Percentiles rank a stretch among this genome's conserved stretches.
Evolutionary conservation across 768 basidiomycete genomes (phyloP).

Genomic region (Pisolithus sp.): DNA sequence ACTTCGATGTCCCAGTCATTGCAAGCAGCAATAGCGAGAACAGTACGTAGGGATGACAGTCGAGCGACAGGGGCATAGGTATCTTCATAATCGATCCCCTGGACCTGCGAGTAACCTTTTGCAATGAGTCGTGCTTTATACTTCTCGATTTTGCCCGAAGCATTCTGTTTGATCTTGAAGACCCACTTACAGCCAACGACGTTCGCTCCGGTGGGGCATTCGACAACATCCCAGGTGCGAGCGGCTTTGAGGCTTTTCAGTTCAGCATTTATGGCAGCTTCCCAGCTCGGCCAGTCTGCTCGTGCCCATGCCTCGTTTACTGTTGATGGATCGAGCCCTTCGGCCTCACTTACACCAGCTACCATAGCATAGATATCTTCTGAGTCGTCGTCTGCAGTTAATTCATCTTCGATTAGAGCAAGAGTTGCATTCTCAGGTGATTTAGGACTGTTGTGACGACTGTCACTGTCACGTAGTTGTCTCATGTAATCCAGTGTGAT

Average conservation of each 20-base stretch:
- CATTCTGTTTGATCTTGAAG: conserved; percentile 14
- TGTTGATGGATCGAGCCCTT: too few relatives aligned
- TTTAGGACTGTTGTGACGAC: too few relatives aligned
- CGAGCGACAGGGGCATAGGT: background rate
- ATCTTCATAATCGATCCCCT: background rate
- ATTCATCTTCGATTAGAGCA: too few relatives aligned
- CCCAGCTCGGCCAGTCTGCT: too few relatives aligned
- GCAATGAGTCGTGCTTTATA: conserved; percentile 38
- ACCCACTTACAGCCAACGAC: conserved; percentile 35
- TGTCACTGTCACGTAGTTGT: too few relatives aligned
- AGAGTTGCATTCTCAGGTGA: too few relatives aligned
- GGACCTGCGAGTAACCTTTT: conserved; percentile 21
- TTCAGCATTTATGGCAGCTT: too few relatives aligned
- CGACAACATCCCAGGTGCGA: conserved; percentile 26
- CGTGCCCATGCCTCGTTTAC: too few relatives aligned
- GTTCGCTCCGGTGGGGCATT: conserved; percentile 23
- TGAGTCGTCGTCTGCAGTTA: background rate
- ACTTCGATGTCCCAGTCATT: too few relatives aligned
- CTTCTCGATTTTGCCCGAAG: conserved; percentile 20
- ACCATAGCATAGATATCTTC: background rate
- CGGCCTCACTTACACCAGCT: background rate
- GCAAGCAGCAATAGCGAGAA: background rate
- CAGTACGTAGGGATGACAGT: background rate
- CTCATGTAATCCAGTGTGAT: too few relatives aligned
- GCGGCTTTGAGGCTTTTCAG: background rate